Percentiles rank a stretch among this genome's conserved stretches.
These are phyloP conservation scores for Trichopus zeylanicus DNA, from an alignment of 116 monocot species.

Conservation along the genomic window DNA sequence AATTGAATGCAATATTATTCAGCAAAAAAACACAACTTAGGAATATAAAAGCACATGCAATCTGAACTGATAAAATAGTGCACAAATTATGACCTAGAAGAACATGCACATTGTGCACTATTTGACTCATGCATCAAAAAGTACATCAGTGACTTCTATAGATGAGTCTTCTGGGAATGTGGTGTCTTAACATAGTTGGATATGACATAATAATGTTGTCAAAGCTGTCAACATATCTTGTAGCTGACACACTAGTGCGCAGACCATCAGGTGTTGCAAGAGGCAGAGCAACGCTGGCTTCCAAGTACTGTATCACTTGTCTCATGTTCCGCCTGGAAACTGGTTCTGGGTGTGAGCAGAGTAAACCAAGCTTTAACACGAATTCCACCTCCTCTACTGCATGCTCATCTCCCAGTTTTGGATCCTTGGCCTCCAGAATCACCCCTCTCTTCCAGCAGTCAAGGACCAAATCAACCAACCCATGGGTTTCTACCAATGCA, in stretches of 20 bases:
- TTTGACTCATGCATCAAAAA: neutral
- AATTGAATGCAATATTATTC: no score
- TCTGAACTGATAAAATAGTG: no score
- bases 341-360: constrained; percentile 19
- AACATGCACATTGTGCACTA: no score
- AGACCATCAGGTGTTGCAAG: neutral
- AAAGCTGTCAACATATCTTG: neutral
- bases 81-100: no score
- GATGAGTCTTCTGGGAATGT: neutral
- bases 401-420: constrained; percentile 2
- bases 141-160: neutral
- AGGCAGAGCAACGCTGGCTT: constrained; percentile 8
- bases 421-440: constrained; percentile 9
- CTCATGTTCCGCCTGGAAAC: constrained; percentile 11
- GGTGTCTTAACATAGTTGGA: neutral
- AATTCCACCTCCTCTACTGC: constrained; percentile 13
- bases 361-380: constrained; percentile 19
- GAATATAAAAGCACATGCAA: no score
- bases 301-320: constrained; percentile 16
- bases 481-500: neutral
- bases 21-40: no score
- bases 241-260: neutral
- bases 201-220: neutral
- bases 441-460: constrained; percentile 16
- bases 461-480: constrained; percentile 16